phyloP scores from a whole-genome alignment of 441 rosid species.

The Rhodomyrtus psidioides region DNA sequence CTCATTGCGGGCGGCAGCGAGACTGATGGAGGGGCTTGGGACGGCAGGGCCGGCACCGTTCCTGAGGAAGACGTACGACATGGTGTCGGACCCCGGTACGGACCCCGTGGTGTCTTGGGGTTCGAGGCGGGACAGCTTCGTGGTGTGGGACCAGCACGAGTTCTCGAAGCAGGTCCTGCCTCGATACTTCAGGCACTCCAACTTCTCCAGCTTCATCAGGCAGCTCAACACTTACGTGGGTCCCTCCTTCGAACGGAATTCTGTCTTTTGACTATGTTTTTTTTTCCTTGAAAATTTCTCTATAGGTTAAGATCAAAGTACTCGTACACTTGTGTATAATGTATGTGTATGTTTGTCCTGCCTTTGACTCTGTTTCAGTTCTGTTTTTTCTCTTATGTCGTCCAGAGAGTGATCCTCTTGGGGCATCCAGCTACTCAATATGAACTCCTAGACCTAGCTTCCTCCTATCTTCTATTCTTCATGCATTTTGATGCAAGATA shows the following conservation, averaged over 20 bases:
- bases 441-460: not conserved
- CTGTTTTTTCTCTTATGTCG: not conserved
- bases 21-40: slow-evolving; percentile 41
- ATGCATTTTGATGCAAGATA: not conserved
- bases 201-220: slow-evolving; percentile 52
- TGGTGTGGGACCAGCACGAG: slow-evolving; percentile 38
- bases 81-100: slow-evolving; percentile 37
- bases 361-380: not conserved
- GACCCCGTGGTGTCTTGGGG: slow-evolving; percentile 42
- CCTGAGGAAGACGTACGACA: slow-evolving; percentile 37
- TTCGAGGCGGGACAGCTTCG: slow-evolving; percentile 27
- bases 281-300: not conserved
- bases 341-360: not conserved
- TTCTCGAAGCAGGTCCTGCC: slow-evolving; percentile 37
- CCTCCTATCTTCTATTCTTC: not conserved
- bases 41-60: slow-evolving; percentile 46
- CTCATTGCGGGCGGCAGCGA: slow-evolving; percentile 5
- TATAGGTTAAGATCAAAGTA: not conserved
- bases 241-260: not conserved
- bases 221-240: slow-evolving; percentile 56
- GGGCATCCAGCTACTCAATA: not conserved
- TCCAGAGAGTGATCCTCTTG: not conserved
- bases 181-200: slow-evolving; percentile 45
- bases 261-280: not conserved
- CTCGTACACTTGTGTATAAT: not conserved